phyloP scores from a whole-genome alignment of 345 rosid genomes.

The Nasturtium officinale region DNA sequence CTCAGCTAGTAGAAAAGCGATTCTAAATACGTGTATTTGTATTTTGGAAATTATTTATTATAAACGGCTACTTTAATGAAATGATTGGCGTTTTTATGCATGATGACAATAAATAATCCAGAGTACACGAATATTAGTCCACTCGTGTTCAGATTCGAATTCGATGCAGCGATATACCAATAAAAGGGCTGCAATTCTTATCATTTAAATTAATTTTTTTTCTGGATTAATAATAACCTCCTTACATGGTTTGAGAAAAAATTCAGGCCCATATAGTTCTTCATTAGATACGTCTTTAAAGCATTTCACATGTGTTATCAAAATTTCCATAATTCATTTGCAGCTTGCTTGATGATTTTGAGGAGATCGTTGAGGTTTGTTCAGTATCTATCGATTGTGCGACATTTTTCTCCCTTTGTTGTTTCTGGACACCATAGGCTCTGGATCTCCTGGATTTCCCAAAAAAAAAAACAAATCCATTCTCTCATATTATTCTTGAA shows the following conservation, averaged over 20 bases:
- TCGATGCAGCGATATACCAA: conserved; percentile 8
- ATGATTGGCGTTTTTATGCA: conserved; percentile 14
- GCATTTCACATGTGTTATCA: too few species aligned
- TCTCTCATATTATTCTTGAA: conserved; percentile 15
- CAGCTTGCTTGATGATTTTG: background rate
- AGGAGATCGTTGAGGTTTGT: background rate
- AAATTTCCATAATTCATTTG: background rate
- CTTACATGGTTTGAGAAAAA: background rate
- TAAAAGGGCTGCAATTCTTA: background rate
- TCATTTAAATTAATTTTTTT: background rate
- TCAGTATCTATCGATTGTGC: background rate
- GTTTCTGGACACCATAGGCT: too few species aligned
- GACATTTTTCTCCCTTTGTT: background rate
- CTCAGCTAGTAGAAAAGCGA: background rate
- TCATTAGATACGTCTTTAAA: too few species aligned
- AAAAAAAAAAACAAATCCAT: background rate
- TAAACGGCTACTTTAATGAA: background rate
- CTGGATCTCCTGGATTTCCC: too few species aligned
- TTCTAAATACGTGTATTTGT: background rate
- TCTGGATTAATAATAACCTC: background rate
- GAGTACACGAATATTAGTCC: background rate
- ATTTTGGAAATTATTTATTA: background rate
- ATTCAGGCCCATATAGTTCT: background rate
- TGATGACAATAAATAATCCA: conserved; percentile 5
- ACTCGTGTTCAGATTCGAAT: conserved; percentile 2